Evolutionary conservation across 2,329 filamentous ascomycete species (phyloP), one percentile per base, ranked within the genome.

Genomic region (Colletotrichum caudatum): DNA sequence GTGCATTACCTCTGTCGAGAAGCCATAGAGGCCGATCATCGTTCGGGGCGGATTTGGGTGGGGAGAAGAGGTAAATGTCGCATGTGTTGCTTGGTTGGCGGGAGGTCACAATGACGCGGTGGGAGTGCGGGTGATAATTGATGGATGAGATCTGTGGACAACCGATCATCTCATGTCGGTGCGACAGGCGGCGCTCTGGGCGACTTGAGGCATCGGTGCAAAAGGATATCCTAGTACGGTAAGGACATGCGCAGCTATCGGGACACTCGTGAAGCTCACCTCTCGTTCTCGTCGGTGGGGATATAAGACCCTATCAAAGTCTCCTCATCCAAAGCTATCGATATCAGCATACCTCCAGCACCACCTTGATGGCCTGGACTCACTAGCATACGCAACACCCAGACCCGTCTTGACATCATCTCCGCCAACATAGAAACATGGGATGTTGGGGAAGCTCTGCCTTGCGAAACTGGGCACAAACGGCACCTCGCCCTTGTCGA

Each of bases 101-200:
- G 8, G 84, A 83, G 5, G 85, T 83, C 39, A 86, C 65, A 6
- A 88, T 76, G 5, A 88, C 76, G 50, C 77, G 81, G 67, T 82
- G 78, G 1, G 82, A 82, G 6, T 82, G 78, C 5, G 78, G 75
- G 64, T 87, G 84, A 65, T 86, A 87, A 67, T 82, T 81, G 74
- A 89, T 83, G 6, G 84, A 85, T 11, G 84, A 84, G 64, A 86
- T 80, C 53, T 83, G 78, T 8, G 78, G 77, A 18, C 80, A 78
- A n/a, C 76, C 75, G n/a, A 83, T 75, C 76, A 81, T 77, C 73
- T 85, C 83, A 3, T 75, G 77, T 65, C 60, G 77, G 54, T 39
- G 44, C 58, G 29, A 67, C 11, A 73, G 62, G 12, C 71, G 66
- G 37, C 48, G 67, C 48, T 72, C 71, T 16, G 67, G 71, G 58